phyloP scores from a whole-genome alignment of 1,284 basidiomycete genomes.

The Hemileia vastatrix region DNA sequence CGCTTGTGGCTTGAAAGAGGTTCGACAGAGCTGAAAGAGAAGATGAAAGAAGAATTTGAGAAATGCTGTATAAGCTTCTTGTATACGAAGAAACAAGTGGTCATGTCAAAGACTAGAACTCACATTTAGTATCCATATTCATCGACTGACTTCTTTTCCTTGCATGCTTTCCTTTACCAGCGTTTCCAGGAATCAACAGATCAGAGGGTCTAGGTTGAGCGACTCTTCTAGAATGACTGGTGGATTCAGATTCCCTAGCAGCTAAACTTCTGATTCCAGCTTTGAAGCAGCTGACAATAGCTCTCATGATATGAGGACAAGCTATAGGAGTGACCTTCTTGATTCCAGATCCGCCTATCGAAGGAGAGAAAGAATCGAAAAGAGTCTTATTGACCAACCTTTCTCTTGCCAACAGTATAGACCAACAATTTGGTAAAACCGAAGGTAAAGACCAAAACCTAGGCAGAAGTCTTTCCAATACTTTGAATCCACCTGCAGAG shows the following conservation, averaged over 20 bases:
- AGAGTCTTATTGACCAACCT: slow-evolving; percentile 14
- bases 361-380: background rate
- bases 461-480: no score
- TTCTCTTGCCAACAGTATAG: no score
- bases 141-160: slow-evolving; percentile 33
- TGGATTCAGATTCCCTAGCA: background rate
- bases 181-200: background rate
- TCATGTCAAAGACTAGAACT: background rate
- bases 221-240: background rate
- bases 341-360: slow-evolving; percentile 1
- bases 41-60: background rate
- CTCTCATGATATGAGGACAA: slow-evolving; percentile 30
- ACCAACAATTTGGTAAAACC: no score
- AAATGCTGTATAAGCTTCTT: no score
- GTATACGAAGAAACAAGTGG: background rate
- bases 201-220: slow-evolving; percentile 23
- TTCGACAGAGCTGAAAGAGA: slow-evolving; percentile 22
- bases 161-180: slow-evolving; percentile 9
- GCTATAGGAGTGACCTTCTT: background rate
- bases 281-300: slow-evolving; percentile 32
- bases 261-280: slow-evolving; percentile 24
- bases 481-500: no score
- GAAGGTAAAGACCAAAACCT: no score
- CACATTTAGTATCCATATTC: slow-evolving; percentile 28
- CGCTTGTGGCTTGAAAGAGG: slow-evolving; percentile 25